Conservation (phyloP, 2,329 filamentous ascomycete species). For the Nigrospora sphaerica region DNA sequence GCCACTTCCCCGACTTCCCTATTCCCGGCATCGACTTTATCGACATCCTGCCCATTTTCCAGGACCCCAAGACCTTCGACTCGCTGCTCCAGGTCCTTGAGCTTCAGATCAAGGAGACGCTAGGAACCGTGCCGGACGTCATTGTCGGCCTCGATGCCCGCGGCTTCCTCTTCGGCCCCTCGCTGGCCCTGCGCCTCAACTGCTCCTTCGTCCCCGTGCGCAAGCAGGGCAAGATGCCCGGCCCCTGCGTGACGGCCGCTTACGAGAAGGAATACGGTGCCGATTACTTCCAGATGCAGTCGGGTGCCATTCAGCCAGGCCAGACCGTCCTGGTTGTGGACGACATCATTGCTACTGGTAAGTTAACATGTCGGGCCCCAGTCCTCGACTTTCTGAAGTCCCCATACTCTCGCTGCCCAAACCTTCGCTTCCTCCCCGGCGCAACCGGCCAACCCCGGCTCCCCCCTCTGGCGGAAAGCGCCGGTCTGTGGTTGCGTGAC, state of each 20-base stretch:
- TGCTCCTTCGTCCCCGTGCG: constrained; percentile 87
- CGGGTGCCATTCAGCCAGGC: constrained; percentile 72
- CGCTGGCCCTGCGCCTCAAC: constrained; percentile 73
- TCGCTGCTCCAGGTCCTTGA: constrained; percentile 78
- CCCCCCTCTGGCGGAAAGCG: too few relatives aligned
- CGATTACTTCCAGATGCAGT: constrained; percentile 95
- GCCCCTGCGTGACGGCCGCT: constrained; percentile 73
- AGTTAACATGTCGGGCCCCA: constrained; percentile 18
- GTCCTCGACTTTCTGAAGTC: too few relatives aligned
- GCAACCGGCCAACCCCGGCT: too few relatives aligned
- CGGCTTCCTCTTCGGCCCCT: constrained; percentile 91
- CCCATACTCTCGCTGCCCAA: too few relatives aligned
- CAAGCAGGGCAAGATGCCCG: constrained; percentile 94
- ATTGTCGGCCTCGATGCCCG: constrained; percentile 90
- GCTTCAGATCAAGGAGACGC: constrained; percentile 65
- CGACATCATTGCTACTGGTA: constrained; percentile 97
- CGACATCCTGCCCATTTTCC: constrained; percentile 96
- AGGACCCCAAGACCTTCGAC: constrained; percentile 65
- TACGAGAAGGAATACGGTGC: constrained; percentile 95
- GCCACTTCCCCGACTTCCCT: constrained; percentile 88
- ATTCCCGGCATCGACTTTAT: constrained; percentile 90
- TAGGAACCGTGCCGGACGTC: constrained; percentile 68
- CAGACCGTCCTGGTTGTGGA: constrained; percentile 92
- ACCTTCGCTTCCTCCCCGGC: too few relatives aligned
- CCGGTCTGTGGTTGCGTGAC: too few relatives aligned